These are phyloP conservation scores for Terfezia claveryi DNA, from an alignment of 495 filamentous ascomycete species.

Conservation along the genomic window DNA sequence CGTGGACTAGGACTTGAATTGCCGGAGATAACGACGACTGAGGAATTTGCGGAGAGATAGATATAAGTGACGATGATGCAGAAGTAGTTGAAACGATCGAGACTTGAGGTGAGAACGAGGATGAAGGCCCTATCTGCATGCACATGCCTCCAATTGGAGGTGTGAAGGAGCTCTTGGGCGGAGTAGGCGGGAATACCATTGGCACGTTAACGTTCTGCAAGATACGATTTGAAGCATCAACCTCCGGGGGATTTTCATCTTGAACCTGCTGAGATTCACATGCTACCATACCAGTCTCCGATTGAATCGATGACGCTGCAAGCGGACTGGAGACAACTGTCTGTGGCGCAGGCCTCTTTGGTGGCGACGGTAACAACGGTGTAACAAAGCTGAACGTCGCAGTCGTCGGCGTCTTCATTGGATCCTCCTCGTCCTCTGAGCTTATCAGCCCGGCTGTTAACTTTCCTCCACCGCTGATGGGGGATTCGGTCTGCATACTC, in stretches of 20 bases:
- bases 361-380: not conserved
- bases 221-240: not conserved
- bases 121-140: too few species aligned
- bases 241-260: too few species aligned
- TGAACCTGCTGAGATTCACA: too few species aligned
- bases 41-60: too few species aligned
- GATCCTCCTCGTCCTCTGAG: not conserved
- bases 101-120: too few species aligned
- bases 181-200: not conserved
- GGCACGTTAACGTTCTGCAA: not conserved
- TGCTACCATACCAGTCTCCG: too few species aligned
- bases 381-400: not conserved
- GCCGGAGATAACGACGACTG: too few species aligned
- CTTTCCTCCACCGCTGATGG: too few species aligned
- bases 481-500: too few species aligned
- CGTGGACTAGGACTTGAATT: too few species aligned
- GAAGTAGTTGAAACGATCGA: too few species aligned
- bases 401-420: not conserved
- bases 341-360: not conserved
- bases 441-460: not conserved
- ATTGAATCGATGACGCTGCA: not conserved
- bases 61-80: too few species aligned
- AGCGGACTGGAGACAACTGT: not conserved
- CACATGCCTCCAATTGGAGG: not conserved
- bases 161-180: not conserved